Evolutionary conservation across 108 stramenopile genomes (phyloP), one percentile per base, ranked within the genome.

Genomic region (Cyclotella baltica): DNA sequence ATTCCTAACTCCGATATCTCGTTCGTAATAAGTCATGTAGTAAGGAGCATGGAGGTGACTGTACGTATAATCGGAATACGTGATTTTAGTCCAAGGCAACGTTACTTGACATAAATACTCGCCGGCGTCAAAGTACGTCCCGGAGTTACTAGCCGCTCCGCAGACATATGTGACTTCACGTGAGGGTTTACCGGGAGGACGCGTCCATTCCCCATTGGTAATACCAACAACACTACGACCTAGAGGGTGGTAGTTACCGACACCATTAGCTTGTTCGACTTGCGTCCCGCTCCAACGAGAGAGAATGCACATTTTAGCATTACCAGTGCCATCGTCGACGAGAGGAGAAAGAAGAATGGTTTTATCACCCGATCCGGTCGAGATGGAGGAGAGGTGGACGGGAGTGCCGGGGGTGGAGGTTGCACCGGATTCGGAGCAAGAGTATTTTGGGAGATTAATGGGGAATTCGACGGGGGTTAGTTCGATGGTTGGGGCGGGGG

Each of bases 21-120:
- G 36, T 29, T 70, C 25, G 52, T 70, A 77, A 35, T 80, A 80
- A 0, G 79, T 80, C n/a, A 80, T 22, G 20, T 61, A 80, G 51
- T 80, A 80, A 0, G 79, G 72, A 30, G 72, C 61, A 36, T 56
- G 23, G 10, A 80, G 20, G 4, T 62, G 25, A 15, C 28, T 34
- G 48, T 51, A 29, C 34, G 57, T 48, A 30, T 36, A 29, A 56
- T 80, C 67, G 2, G n/a, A 46, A 27, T 50, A 13, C 1, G 62
- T 50, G 29, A 46, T 62, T 3, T 55, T 50, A 1, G 72, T 73
- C 48, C 37, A 30, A 50, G 79, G 79, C 20, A 80, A 38, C 0
- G 79, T 80, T 9, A 73, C 67, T 52, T 80, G 63, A 61, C 79
- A 80, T 3, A 80, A 40, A 31, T 80, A 80, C 19, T 80, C 79